Evolutionary conservation across 257 asterid species (phyloP).

Genomic region (Echites panduratus): DNA sequence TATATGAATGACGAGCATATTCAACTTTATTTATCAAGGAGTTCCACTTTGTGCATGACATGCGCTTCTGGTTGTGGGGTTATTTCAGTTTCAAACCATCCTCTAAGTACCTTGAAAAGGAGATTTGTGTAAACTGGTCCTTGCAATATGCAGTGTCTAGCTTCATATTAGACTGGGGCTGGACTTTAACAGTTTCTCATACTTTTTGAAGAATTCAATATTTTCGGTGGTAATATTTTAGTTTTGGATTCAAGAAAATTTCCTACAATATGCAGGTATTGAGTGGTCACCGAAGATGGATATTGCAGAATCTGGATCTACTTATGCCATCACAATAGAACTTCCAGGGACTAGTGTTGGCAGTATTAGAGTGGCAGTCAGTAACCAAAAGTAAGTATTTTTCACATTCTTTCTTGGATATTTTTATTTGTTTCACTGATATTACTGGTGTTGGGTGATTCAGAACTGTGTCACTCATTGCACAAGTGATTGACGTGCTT

Average conservation of each 20-base stretch:
- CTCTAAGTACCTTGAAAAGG: neutral
- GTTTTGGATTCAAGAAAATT: neutral
- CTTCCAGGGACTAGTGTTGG: conserved; percentile 59
- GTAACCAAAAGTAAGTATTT: conserved; percentile 42
- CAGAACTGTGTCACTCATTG: neutral
- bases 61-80: neutral
- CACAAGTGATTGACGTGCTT: neutral
- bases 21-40: neutral
- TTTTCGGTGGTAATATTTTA: neutral
- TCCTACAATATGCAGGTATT: conserved; percentile 27
- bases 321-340: conserved; percentile 51
- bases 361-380: conserved; percentile 59
- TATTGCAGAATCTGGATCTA: conserved; percentile 56
- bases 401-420: neutral
- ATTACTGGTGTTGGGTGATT: neutral
- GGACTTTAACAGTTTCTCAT: neutral
- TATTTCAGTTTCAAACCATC: neutral
- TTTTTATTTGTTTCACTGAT: neutral
- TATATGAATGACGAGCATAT: neutral
- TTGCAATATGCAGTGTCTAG: neutral
- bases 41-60: neutral
- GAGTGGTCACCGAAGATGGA: conserved; percentile 72
- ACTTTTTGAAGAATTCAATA: neutral
- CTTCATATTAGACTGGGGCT: neutral
- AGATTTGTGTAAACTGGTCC: neutral